phyloP scores from a whole-genome alignment of 306 rosid species.

The Lathyrus oleraceus region DNA sequence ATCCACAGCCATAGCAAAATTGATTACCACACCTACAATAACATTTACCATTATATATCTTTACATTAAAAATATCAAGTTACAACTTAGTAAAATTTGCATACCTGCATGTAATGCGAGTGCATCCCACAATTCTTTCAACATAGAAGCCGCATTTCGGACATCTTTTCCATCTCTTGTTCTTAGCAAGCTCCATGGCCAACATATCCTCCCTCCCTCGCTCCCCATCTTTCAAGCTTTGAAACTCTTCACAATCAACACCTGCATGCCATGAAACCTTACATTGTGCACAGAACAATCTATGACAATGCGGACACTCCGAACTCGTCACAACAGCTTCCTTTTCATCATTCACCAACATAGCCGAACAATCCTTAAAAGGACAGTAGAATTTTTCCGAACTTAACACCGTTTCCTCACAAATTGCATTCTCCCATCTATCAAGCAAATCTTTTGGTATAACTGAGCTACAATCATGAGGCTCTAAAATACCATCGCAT shows the following conservation, averaged over 20 bases:
- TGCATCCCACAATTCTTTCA: slow-evolving; percentile 49
- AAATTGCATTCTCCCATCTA: slow-evolving; percentile 56
- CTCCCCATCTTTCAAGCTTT: slow-evolving; percentile 22
- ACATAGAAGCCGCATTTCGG: slow-evolving; percentile 42
- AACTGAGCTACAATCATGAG: slow-evolving; percentile 35
- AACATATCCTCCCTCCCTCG: slow-evolving; percentile 47
- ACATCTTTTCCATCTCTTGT: slow-evolving; percentile 10
- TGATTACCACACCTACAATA: not conserved
- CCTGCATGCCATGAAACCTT: slow-evolving; percentile 62
- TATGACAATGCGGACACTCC: slow-evolving; percentile 53
- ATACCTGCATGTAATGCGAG: slow-evolving; percentile 61
- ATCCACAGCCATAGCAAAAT: not conserved
- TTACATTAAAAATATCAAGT: too few relatives aligned
- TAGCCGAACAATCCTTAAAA: slow-evolving; percentile 53
- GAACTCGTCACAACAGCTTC: slow-evolving; percentile 47
- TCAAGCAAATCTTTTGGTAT: slow-evolving; percentile 57
- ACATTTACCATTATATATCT: too few relatives aligned
- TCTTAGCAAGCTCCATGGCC: slow-evolving; percentile 52
- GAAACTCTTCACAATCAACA: slow-evolving; percentile 48
- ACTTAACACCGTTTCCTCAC: slow-evolving; percentile 47
- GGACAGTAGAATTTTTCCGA: slow-evolving; percentile 55
- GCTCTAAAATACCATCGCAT: slow-evolving; percentile 52
- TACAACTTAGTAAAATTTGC: too few relatives aligned
- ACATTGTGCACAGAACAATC: slow-evolving; percentile 3
- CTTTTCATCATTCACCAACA: slow-evolving; percentile 47